Evolutionary conservation across 1,139 yeast species (phyloP).

Genomic region (Yamadazyma diospyri): DNA sequence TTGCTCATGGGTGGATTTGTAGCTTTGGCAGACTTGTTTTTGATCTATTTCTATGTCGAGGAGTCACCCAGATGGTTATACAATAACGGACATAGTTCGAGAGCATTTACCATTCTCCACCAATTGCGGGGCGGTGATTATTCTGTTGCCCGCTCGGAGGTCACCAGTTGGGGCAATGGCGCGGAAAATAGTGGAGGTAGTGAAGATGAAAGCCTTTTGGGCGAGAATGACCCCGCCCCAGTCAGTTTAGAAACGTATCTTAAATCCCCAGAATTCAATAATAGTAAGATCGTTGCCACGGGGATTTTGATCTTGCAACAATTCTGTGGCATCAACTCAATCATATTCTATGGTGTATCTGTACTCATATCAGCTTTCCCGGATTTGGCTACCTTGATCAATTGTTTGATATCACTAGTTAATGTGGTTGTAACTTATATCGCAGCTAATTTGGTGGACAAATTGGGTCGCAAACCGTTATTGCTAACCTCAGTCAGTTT

Average conservation of each 20-base stretch:
- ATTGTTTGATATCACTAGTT: constrained; percentile 68
- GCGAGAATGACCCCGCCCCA: constrained; percentile 10
- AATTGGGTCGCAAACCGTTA: constrained; percentile 72
- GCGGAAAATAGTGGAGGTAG: constrained; percentile 6
- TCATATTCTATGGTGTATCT: constrained; percentile 87
- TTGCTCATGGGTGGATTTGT: constrained; percentile 56
- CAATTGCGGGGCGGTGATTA: constrained; percentile 42
- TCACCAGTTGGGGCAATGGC: constrained; percentile 28
- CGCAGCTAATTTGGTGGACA: constrained; percentile 72
- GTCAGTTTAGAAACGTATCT: constrained; percentile 44
- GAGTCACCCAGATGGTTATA: constrained; percentile 88
- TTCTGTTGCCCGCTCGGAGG: constrained; percentile 33
- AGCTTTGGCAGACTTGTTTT: constrained; percentile 46
- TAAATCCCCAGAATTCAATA: constrained; percentile 46
- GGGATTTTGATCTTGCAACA: constrained; percentile 86
- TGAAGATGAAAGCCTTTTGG: constrained; percentile 18
- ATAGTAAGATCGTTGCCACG: constrained; percentile 64
- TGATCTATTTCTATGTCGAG: constrained; percentile 43
- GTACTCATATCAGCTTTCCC: constrained; percentile 72
- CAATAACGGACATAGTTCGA: constrained; percentile 27
- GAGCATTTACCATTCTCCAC: constrained; percentile 36
- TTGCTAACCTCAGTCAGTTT: constrained; percentile 54
- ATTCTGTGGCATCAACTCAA: constrained; percentile 87
- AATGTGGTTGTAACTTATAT: constrained; percentile 70
- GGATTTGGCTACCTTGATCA: constrained; percentile 61